Base-by-base conservation (phyloP, 2,329 filamentous ascomycete genomes). In the Cucurbitaria berberidis region DNA sequence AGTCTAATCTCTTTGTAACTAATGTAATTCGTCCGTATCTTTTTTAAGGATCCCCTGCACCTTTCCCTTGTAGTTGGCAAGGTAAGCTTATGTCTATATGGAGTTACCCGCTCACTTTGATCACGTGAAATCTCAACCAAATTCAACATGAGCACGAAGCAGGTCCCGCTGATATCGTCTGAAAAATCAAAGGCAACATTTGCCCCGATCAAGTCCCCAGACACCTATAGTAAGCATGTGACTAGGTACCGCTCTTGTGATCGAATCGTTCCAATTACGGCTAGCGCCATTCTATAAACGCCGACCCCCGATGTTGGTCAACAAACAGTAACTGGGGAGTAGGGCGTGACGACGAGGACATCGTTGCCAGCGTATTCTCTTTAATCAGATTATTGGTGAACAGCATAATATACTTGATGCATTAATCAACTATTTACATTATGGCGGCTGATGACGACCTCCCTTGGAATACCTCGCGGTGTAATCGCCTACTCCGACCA, bases 381-480 rank as follows among this genome's bases (percentile, higher is more conserved):
- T 51, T 55, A 45, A 44, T 3, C 29, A 54, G 34, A 46, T 40
- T 54, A 55, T 19, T 45, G 40, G n/a, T n/a, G n/a, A n/a, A n/a
- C 45, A 24, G 45, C 48, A 63, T 53, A 22, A 11, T 51, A 39
- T 43, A 36, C 41, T 34, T 35, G 42, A 69, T 67, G 57, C 22
- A 58, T 62, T 55, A 34, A 36, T 13, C 32, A 45, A 53, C 39
- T 66, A 68, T 44, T 35, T 49, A 24, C 48, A 53, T 51, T 42
- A 73, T 73, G 70, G 58, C 68, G 52, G 55, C 57, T 19, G 68
- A 68, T 54, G 70, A 70, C 53, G 63, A 65, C 27, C 55, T 74
- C 19, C 70, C 74, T 41, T 79, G 76, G 76, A 79, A 74, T 7
- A 74, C 76, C 15, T 69, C 74, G 40, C 74, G 76, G 35, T 79